A percentile compares a stretch with the other conserved stretches of the same genome.
Evolutionary conservation across 352 stramenopile species (phyloP).

Genomic region (Pythium monospermum): DNA sequence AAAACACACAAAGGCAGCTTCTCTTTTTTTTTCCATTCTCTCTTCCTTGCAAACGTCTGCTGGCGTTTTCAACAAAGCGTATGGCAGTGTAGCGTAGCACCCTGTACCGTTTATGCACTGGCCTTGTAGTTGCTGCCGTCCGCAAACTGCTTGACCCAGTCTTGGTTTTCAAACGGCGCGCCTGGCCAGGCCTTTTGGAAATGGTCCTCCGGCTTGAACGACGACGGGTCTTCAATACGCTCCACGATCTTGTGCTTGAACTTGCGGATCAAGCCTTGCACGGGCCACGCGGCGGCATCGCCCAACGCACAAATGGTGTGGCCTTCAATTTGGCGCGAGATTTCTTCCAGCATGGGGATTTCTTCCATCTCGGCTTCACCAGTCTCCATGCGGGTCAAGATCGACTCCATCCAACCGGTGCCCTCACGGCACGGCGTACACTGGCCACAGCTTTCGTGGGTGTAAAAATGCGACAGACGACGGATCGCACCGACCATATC

Average conservation of each 20-base stretch:
- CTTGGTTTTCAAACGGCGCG: constrained; percentile 93
- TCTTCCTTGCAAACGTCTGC: no score
- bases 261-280: constrained; percentile 98
- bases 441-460: constrained; percentile 99
- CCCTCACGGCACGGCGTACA: constrained; percentile 99
- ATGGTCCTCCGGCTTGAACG: constrained; percentile 93
- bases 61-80: not conserved
- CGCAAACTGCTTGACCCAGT: constrained; percentile 93
- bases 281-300: constrained; percentile 98
- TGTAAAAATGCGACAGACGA: constrained; percentile 99
- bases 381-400: constrained; percentile 98
- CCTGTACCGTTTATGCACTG: constrained; percentile 31
- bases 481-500: constrained; percentile 99
- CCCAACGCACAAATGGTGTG: constrained; percentile 99
- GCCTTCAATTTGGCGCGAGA: constrained; percentile 98
- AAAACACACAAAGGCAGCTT: constrained; percentile 3
- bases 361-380: constrained; percentile 97
- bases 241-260: constrained; percentile 99
- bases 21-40: not conserved
- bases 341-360: constrained; percentile 99
- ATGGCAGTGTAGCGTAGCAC: not conserved
- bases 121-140: constrained; percentile 90
- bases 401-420: constrained; percentile 96
- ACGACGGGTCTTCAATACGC: constrained; percentile 94
- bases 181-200: constrained; percentile 95